These are phyloP conservation scores for Geotrichum europaeum DNA, from an alignment of 1,139 yeast genomes.

Conservation along the genomic window DNA sequence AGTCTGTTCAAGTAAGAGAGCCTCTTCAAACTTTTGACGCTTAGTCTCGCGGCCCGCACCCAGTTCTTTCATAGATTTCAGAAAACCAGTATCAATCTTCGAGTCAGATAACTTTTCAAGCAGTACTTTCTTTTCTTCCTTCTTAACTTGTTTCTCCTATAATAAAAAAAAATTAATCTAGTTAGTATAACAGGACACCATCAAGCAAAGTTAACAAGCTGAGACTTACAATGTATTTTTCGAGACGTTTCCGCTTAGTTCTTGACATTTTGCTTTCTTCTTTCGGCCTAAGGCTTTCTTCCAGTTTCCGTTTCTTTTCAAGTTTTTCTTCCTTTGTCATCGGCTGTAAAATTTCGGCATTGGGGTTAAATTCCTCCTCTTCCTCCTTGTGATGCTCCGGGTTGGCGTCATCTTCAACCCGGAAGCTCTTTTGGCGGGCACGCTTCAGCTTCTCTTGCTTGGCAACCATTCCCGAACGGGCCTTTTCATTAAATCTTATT, in stretches of 20 bases:
- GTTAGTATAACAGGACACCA: background rate
- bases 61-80: constrained; percentile 66
- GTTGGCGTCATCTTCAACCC: constrained; percentile 36
- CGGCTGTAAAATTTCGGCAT: constrained; percentile 54
- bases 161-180: constrained; percentile 33
- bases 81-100: constrained; percentile 56
- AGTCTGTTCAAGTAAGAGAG: constrained; percentile 63
- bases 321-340: constrained; percentile 50
- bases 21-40: constrained; percentile 66
- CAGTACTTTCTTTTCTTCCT: constrained; percentile 80
- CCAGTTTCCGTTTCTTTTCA: constrained; percentile 59
- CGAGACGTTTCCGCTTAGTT: constrained; percentile 60
- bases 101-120: constrained; percentile 66
- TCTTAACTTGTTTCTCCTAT: constrained; percentile 73
- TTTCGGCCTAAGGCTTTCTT: constrained; percentile 49
- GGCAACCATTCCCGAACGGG: constrained; percentile 77
- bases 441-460: constrained; percentile 65
- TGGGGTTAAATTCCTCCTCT: constrained; percentile 40
- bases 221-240: constrained; percentile 38
- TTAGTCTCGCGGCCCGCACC: constrained; percentile 75
- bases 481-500: constrained; percentile 77
- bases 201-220: background rate
- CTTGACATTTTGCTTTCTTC: constrained; percentile 62
- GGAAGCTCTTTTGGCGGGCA: constrained; percentile 62
- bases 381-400: constrained; percentile 29